Percentiles rank a stretch among this genome's conserved stretches.
These are phyloP conservation scores for Gastrolobium bilobum DNA, from an alignment of 306 rosid genomes.

Conservation along the genomic window DNA sequence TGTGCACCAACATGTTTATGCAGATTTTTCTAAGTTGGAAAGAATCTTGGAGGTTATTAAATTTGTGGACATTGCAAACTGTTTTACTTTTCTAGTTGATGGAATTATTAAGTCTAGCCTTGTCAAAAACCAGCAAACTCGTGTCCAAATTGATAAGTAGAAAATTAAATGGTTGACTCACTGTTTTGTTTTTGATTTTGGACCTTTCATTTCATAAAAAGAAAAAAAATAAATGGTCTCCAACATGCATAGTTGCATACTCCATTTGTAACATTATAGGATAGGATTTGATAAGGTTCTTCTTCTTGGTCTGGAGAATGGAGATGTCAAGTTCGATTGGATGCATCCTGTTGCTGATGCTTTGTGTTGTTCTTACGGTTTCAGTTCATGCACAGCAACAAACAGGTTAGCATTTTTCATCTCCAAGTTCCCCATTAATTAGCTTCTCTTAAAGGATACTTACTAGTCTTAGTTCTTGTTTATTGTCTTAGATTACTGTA, in stretches of 20 bases:
- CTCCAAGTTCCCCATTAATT: not conserved
- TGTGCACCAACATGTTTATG: not conserved
- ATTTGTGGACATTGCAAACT: not conserved
- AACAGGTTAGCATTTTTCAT: constrained; percentile 55
- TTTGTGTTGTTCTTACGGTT: constrained; percentile 36
- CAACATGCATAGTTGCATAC: not conserved
- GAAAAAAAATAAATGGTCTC: not conserved
- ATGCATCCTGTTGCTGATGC: constrained; percentile 38
- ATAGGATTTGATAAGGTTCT: not conserved
- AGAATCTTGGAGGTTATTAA: not conserved
- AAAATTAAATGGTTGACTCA: not conserved
- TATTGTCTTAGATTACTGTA: not conserved
- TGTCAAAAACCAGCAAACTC: constrained; percentile 35
- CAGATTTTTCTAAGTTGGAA: not conserved
- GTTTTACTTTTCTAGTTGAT: constrained; percentile 4
- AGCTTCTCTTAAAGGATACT: not conserved
- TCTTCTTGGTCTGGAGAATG: not conserved
- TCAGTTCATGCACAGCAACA: constrained; percentile 62
- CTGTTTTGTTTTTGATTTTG: not conserved
- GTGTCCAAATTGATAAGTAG: constrained; percentile 21
- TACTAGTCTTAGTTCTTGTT: not conserved
- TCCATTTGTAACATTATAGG: constrained; percentile 1
- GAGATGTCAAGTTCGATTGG: constrained; percentile 45
- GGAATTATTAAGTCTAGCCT: not conserved
- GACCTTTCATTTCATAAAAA: not conserved